phyloP scores from a whole-genome alignment of 495 filamentous ascomycete species.

The Apiosordaria backusii region DNA sequence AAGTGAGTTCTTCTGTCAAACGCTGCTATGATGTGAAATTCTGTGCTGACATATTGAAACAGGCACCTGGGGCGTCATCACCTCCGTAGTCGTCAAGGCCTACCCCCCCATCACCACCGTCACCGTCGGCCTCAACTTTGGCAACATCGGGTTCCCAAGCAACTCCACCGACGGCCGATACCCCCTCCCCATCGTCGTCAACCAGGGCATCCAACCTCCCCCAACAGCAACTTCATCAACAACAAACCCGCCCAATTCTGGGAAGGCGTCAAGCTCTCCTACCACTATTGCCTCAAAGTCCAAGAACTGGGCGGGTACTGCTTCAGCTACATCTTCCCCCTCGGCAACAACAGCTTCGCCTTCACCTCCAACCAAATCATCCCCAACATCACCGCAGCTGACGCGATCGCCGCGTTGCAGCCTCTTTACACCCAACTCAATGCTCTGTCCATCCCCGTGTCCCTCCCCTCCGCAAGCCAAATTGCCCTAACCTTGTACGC shows the following conservation, averaged over 20 bases:
- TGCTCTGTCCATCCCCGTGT: slow-evolving; percentile 29
- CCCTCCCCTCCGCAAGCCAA: slow-evolving; percentile 25
- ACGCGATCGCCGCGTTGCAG: slow-evolving; percentile 39
- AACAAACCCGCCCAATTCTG: slow-evolving; percentile 48
- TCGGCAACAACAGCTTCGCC: slow-evolving; percentile 30
- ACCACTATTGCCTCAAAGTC: slow-evolving; percentile 35
- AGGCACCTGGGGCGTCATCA: slow-evolving; percentile 53
- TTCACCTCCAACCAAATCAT: slow-evolving; percentile 35
- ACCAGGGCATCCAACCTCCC: slow-evolving; percentile 23
- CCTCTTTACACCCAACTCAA: slow-evolving; percentile 43
- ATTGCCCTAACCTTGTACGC: slow-evolving; percentile 21
- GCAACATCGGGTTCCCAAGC: slow-evolving; percentile 9
- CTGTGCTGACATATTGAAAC: background rate
- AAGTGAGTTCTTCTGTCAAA: slow-evolving; percentile 31
- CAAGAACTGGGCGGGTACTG: slow-evolving; percentile 41
- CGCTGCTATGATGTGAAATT: background rate
- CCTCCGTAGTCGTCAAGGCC: slow-evolving; percentile 47
- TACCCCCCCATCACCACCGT: slow-evolving; percentile 33
- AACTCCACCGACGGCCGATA: slow-evolving; percentile 19
- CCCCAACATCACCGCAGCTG: slow-evolving; percentile 27
- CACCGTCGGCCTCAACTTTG: slow-evolving; percentile 9
- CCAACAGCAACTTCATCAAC: slow-evolving; percentile 23
- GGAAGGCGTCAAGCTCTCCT: slow-evolving; percentile 42
- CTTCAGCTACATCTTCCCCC: slow-evolving; percentile 43
- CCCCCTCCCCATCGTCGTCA: slow-evolving; percentile 22